These are phyloP conservation scores for Allantophomopsis cytisporea DNA, from an alignment of 2,329 filamentous ascomycete genomes.

Conservation along the genomic window DNA sequence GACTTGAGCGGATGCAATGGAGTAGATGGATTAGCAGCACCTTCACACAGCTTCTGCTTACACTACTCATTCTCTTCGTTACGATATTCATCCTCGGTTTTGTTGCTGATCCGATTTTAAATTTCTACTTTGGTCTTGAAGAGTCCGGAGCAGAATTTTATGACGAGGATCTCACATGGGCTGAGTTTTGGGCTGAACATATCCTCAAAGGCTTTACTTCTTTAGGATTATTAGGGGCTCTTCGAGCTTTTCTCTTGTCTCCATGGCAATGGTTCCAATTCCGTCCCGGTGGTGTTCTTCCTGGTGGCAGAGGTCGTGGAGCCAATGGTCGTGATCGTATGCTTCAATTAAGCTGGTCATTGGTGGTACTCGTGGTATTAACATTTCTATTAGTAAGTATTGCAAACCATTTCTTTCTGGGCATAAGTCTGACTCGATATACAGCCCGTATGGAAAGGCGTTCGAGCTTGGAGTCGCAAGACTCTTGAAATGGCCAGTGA, in stretches of 20 bases:
- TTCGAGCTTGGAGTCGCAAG: conserved; percentile 58
- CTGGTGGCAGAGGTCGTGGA: conserved; percentile 32
- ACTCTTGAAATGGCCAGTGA: conserved; percentile 69
- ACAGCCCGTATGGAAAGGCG: conserved; percentile 69
- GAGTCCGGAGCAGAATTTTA: conserved; percentile 33
- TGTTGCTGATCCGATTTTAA: conserved; percentile 82
- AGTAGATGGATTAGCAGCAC: conserved; percentile 55
- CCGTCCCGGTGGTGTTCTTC: conserved; percentile 43
- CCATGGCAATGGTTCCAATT: conserved; percentile 70
- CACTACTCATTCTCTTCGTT: conserved; percentile 54
- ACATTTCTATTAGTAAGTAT: conserved; percentile 63
- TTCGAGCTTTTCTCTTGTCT: conserved; percentile 66
- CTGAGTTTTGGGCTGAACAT: conserved; percentile 75
- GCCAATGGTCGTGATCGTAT: conserved; percentile 64
- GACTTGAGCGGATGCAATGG: conserved; percentile 64
- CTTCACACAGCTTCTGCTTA: conserved; percentile 55
- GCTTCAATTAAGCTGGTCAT: conserved; percentile 64
- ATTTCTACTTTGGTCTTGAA: conserved; percentile 71
- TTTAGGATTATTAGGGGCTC: conserved; percentile 71
- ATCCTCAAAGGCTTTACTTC: conserved; percentile 86
- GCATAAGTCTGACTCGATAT: neutral
- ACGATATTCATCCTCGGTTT: conserved; percentile 79
- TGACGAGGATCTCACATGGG: conserved; percentile 49
- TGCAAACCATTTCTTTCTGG: neutral
- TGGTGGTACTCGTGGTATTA: conserved; percentile 66